Conservation (phyloP, 2,329 filamentous ascomycete species). For the Botrytis hyacinthi region DNA sequence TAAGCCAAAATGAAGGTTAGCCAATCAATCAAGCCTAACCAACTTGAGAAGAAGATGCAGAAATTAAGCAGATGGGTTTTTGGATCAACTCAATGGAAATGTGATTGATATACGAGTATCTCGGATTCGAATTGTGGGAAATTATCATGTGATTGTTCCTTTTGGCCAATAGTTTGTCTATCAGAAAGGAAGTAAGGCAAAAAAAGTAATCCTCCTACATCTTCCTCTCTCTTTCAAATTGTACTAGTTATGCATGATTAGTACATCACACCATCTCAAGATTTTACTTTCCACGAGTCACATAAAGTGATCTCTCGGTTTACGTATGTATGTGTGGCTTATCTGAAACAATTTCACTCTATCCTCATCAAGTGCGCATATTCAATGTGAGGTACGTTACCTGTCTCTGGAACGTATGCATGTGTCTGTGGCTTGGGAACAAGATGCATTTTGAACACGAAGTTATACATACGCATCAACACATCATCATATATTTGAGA, state of each 20-base stretch:
- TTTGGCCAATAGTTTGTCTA: neutral
- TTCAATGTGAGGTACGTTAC: neutral
- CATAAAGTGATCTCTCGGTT: neutral
- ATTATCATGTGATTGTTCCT: neutral
- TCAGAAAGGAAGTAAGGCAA: neutral
- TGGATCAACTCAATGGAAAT: neutral
- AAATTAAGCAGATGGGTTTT: neutral
- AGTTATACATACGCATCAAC: neutral
- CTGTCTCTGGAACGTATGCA: neutral
- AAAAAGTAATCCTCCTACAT: neutral
- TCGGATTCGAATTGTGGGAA: neutral
- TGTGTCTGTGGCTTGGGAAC: neutral
- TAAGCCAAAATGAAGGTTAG: neutral
- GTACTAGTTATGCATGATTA: neutral
- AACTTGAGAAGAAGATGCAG: neutral
- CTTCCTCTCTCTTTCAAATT: neutral
- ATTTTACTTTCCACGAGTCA: neutral
- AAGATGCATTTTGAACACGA: neutral
- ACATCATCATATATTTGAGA: neutral
- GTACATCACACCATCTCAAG: neutral
- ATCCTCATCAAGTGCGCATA: neutral
- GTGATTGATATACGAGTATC: slow-evolving; percentile 4
- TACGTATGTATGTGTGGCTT: neutral
- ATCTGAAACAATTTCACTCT: neutral
- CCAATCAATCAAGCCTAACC: neutral